Conservation (phyloP, 805 yeast genomes). For the Candida nitratophila region DNA sequence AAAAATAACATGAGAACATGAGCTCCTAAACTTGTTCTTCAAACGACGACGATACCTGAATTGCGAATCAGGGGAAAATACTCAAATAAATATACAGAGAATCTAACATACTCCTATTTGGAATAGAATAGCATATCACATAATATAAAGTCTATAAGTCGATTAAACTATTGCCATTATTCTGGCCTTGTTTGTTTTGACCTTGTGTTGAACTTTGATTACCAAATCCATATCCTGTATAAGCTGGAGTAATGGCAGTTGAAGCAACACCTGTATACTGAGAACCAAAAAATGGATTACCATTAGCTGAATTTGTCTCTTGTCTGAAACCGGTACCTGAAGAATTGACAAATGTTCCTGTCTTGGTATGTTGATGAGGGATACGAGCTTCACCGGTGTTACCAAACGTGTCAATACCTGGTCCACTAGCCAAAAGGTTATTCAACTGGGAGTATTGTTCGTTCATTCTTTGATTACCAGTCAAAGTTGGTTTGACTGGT, state of each 20-base stretch:
- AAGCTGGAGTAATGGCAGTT: constrained; percentile 63
- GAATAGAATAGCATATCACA: neutral
- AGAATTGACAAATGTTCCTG: constrained; percentile 76
- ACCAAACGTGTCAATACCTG: constrained; percentile 92
- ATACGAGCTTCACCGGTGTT: constrained; percentile 77
- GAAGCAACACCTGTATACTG: constrained; percentile 72
- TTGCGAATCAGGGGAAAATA: too few species aligned
- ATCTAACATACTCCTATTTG: neutral
- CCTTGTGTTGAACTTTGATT: constrained; percentile 45
- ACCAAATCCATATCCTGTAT: constrained; percentile 94
- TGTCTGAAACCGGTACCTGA: constrained; percentile 78
- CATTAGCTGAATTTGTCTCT: constrained; percentile 27
- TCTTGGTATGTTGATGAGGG: constrained; percentile 87
- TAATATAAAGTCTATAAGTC: constrained; percentile 14
- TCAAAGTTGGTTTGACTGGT: constrained; percentile 38
- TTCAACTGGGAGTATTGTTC: constrained; percentile 67
- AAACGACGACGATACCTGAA: neutral
- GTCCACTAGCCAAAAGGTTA: constrained; percentile 72
- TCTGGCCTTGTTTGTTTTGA: constrained; percentile 16
- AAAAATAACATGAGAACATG: too few species aligned
- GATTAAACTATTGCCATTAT: constrained; percentile 20
- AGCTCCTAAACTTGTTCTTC: too few species aligned
- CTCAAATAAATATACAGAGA: neutral
- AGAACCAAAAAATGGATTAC: constrained; percentile 55
- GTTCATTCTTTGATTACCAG: constrained; percentile 49